These are phyloP conservation scores for Salix purpurea DNA, from an alignment of 345 rosid genomes.

Conservation along the genomic window DNA sequence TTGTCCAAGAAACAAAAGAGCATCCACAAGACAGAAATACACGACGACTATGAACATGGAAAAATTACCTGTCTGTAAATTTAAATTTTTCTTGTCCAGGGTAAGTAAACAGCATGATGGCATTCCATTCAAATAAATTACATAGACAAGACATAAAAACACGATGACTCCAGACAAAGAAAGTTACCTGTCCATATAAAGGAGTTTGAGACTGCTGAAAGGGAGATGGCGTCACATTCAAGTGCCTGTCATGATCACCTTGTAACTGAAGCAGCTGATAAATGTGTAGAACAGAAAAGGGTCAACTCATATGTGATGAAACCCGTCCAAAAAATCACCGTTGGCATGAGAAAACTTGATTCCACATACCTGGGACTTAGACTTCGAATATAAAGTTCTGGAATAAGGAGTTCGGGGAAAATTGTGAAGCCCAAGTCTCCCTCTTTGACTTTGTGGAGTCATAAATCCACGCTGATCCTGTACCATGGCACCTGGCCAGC, in stretches of 20 bases:
- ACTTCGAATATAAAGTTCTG: constrained; percentile 53
- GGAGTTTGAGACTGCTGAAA: constrained; percentile 48
- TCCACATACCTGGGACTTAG: constrained; percentile 64
- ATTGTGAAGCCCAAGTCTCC: constrained; percentile 51
- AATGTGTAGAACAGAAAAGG: constrained; percentile 12
- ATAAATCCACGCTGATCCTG: constrained; percentile 48
- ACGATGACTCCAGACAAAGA: neutral
- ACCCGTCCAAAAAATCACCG: constrained; percentile 1
- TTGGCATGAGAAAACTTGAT: constrained; percentile 6
- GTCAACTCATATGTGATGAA: constrained; percentile 1
- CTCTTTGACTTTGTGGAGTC: constrained; percentile 70
- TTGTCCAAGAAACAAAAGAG: neutral
- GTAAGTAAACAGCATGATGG: neutral
- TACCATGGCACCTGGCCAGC: constrained; percentile 90
- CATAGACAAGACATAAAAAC: neutral
- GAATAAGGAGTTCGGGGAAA: constrained; percentile 82
- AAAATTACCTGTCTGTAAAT: constrained; percentile 47
- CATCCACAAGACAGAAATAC: neutral
- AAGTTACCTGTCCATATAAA: constrained; percentile 49
- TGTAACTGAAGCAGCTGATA: constrained; percentile 45
- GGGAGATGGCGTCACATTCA: constrained; percentile 37
- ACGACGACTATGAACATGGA: neutral
- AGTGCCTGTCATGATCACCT: constrained; percentile 36
- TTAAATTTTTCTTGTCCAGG: neutral
- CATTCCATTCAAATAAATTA: neutral